Conservation (phyloP, 805 yeast genomes). For the Ascoidea rubescens region DNA sequence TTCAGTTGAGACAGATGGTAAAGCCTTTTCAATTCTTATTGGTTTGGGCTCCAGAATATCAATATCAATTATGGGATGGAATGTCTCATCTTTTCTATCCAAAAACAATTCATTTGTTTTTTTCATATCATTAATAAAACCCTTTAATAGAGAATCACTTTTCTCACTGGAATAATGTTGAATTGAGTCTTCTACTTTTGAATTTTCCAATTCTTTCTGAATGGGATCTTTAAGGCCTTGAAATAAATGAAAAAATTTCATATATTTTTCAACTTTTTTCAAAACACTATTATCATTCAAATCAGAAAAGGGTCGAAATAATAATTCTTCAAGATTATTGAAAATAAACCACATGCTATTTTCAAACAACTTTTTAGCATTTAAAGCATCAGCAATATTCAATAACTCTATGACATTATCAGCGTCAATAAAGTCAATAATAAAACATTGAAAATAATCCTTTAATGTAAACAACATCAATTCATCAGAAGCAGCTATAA, state of each 20-base stretch:
- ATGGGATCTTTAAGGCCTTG: no score
- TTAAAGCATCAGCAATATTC: slow-evolving; percentile 33
- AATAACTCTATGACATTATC: slow-evolving; percentile 49
- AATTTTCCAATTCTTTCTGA: no score
- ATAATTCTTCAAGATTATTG: slow-evolving; percentile 46
- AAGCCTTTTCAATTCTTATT: no score
- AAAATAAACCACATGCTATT: slow-evolving; percentile 58
- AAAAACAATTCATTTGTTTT: no score
- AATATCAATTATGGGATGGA: no score
- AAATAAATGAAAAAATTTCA: slow-evolving; percentile 22
- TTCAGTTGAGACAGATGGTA: no score
- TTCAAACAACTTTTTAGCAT: slow-evolving; percentile 40
- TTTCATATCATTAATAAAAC: no score
- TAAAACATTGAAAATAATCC: slow-evolving; percentile 42
- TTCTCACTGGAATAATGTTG: no score
- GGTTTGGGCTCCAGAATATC: no score
- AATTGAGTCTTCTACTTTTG: no score
- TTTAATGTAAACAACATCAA: slow-evolving; percentile 45
- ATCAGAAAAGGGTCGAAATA: slow-evolving; percentile 32
- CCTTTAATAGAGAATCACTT: no score
- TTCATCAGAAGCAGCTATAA: slow-evolving; percentile 50
- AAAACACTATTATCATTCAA: slow-evolving; percentile 18
- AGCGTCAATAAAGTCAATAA: slow-evolving; percentile 39
- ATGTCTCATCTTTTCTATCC: no score
- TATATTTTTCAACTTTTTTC: slow-evolving; percentile 18